phyloP scores from a whole-genome alignment of 1,139 yeast species.

The Sugiyamaella grinbergsii region DNA sequence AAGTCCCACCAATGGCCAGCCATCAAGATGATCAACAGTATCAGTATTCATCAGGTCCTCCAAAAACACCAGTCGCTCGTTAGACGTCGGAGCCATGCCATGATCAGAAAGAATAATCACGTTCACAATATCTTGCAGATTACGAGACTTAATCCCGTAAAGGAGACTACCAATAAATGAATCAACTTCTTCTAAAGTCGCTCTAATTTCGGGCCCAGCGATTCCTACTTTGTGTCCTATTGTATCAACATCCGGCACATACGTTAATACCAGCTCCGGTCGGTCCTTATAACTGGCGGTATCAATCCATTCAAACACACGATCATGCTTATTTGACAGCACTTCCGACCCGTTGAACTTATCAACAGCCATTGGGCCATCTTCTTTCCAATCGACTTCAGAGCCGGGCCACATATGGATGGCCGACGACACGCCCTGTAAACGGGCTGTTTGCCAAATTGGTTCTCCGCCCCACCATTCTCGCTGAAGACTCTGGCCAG shows the following conservation, averaged over 20 bases:
- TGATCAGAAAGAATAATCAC: conserved; percentile 83
- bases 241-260: conserved; percentile 79
- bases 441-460: conserved; percentile 74
- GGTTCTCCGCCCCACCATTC: conserved; percentile 93
- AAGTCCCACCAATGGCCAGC: conserved; percentile 88
- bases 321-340: conserved; percentile 55
- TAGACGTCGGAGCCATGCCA: conserved; percentile 89
- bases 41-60: conserved; percentile 65
- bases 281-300: conserved; percentile 47
- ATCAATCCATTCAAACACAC: conserved; percentile 71
- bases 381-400: conserved; percentile 58
- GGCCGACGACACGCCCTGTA: conserved; percentile 67
- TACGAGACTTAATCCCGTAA: conserved; percentile 53
- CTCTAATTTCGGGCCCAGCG: conserved; percentile 56
- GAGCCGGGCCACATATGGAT: conserved; percentile 99
- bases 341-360: conserved; percentile 65
- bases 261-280: conserved; percentile 78
- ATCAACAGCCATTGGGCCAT: conserved; percentile 56
- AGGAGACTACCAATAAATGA: conserved; percentile 55
- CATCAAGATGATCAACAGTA: conserved; percentile 64
- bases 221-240: conserved; percentile 75
- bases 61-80: conserved; percentile 59
- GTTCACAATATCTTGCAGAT: conserved; percentile 66
- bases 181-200: conserved; percentile 67
- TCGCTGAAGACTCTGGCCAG: conserved; percentile 57